phyloP scores from a whole-genome alignment of 2,329 filamentous ascomycete species.

The Myotisia sp. region DNA sequence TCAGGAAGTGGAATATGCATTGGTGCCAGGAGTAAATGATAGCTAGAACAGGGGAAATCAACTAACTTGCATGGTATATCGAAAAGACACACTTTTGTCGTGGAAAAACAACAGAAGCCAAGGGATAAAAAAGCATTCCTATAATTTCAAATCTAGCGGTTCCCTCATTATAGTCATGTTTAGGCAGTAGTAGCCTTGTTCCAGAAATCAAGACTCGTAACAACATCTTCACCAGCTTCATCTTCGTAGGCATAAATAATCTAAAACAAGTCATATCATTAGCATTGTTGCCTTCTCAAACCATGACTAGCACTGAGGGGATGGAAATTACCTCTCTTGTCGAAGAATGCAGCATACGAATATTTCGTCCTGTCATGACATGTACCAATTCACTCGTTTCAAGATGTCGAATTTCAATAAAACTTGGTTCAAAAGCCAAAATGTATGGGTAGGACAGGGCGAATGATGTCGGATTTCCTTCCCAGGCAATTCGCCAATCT shows the following conservation, averaged over 20 bases:
- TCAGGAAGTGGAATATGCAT: too few species aligned
- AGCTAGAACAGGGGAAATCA: too few species aligned
- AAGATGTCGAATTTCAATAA: slow-evolving; percentile 91
- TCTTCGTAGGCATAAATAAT: slow-evolving; percentile 97
- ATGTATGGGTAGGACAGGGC: slow-evolving; percentile 95
- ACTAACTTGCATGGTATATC: too few species aligned
- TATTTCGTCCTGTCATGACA: slow-evolving; percentile 91
- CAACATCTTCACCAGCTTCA: slow-evolving; percentile 80
- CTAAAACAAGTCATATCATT: slow-evolving; percentile 35
- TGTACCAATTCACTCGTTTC: slow-evolving; percentile 83
- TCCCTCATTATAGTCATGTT: too few species aligned
- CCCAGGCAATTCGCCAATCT: slow-evolving; percentile 97
- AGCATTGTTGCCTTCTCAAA: too few species aligned
- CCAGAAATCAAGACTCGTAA: slow-evolving; percentile 96
- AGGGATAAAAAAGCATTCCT: too few species aligned
- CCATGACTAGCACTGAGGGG: slow-evolving; percentile 4
- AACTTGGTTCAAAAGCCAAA: slow-evolving; percentile 89
- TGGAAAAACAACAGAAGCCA: too few species aligned
- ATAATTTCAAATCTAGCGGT: too few species aligned
- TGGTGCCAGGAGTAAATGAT: too few species aligned
- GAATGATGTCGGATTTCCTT: slow-evolving; percentile 81
- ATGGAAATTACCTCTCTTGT: slow-evolving; percentile 91
- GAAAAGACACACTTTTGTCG: too few species aligned
- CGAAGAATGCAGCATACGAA: slow-evolving; percentile 92
- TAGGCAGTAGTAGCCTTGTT: slow-evolving; percentile 44